Evolutionary conservation across 345 rosid genomes (phyloP), one percentile per base, ranked within the genome.

Genomic region (Eucalyptus guilfoylei): DNA sequence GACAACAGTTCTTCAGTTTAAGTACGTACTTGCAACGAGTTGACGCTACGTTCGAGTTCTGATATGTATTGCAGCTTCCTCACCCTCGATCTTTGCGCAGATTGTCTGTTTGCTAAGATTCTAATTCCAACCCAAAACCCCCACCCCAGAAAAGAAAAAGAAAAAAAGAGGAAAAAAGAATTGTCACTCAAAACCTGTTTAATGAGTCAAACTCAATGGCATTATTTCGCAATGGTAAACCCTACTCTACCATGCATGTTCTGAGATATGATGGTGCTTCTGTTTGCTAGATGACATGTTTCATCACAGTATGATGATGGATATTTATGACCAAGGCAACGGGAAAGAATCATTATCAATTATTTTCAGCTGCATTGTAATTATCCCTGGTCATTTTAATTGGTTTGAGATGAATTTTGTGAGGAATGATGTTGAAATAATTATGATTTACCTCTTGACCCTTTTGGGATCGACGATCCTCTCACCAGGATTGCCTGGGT

Each of bases 61-160:
- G 98, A 96, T 88, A 97, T 97, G 93, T 97, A 96, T 90, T 96
- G 98, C 47, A 97, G 92, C 92, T 97, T 97, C 91, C 97, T 94
- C 89, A 96, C 99, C 87, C 99, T 93, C 89, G 99, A 97, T 91
- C 98, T 94, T 80, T 97, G 99, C 45, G 99, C 98, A 24, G 99
- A 97, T 91, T 97, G 99, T 87, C 99, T 92, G 90, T 97, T 97
- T 81, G 98, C 99, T 93, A 97, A 91, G 87, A 97, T 97, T 92
- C 99, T 97, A 87, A 15, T 26, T 76, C 47, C 83, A 40, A 21
- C 47, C 83, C 47, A 40, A 72, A 19, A 37, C 44, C 81, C 81
- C 81, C 26, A 37, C 26, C 81, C 45, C 26, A 52, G 58, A 21
- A 10, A 13, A 42, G 16, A 34, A 55, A 83, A 13, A 6, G 12